Conservation (phyloP, 352 stramenopile genomes). For the Pythium phragmiticola region DNA sequence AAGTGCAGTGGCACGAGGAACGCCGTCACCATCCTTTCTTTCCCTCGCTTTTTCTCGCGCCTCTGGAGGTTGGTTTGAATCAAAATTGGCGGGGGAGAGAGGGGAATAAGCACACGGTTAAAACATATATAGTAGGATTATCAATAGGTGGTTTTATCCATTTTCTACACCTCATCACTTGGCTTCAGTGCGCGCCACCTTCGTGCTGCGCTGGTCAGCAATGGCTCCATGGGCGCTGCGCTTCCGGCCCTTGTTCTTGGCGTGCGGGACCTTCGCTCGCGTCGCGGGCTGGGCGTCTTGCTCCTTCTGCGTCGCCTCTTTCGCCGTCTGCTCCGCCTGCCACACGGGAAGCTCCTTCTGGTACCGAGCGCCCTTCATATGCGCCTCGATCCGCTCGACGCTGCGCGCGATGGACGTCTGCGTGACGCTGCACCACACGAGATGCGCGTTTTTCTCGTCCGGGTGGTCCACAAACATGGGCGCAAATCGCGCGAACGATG, state of each 20-base stretch:
- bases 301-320: conserved; percentile 6
- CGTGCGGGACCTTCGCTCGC: neutral
- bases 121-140: conserved; percentile 1
- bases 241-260: conserved; percentile 6
- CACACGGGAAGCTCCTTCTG: conserved; percentile 56
- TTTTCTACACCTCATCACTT: conserved; percentile 9
- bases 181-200: conserved; percentile 4
- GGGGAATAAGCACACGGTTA: conserved; percentile 2
- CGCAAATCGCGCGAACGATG: conserved; percentile 53
- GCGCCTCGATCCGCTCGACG: conserved; percentile 45
- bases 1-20: conserved; percentile 80
- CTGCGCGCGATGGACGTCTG: conserved; percentile 54
- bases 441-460: conserved; percentile 45
- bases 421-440: conserved; percentile 71
- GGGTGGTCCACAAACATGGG: conserved; percentile 67
- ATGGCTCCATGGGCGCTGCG: neutral
- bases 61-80: conserved; percentile 2
- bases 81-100: conserved; percentile 5
- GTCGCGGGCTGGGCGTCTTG: neutral
- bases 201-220: neutral
- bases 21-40: conserved; percentile 40
- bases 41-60: conserved; percentile 2
- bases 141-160: neutral
- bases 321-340: conserved; percentile 40
- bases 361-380: conserved; percentile 52